These are phyloP conservation scores for Chalciporus piperatus DNA, from an alignment of 768 basidiomycete genomes.

Conservation along the genomic window DNA sequence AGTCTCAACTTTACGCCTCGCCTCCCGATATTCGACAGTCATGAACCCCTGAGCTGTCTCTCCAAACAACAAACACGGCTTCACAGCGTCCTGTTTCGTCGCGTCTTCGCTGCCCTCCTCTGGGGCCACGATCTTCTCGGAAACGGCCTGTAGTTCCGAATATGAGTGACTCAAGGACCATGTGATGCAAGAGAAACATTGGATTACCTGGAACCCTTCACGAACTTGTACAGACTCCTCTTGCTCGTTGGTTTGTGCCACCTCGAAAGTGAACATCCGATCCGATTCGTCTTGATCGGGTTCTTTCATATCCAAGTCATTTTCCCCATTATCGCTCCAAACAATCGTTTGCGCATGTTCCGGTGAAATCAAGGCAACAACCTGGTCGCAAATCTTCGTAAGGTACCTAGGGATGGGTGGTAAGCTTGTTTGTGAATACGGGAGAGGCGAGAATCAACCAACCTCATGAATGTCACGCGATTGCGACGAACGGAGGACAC, in stretches of 20 bases:
- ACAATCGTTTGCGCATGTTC: slow-evolving; percentile 45
- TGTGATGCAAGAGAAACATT: not conserved
- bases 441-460: not conserved
- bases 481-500: slow-evolving; percentile 45
- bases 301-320: slow-evolving; percentile 21
- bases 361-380: slow-evolving; percentile 47
- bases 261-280: slow-evolving; percentile 52
- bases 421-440: not conserved
- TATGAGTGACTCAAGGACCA: not conserved
- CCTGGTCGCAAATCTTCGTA: slow-evolving; percentile 56
- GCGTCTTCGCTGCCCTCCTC: slow-evolving; percentile 7
- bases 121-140: slow-evolving; percentile 11
- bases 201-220: slow-evolving; percentile 46
- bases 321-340: slow-evolving; percentile 36
- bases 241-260: slow-evolving; percentile 52
- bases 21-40: slow-evolving; percentile 25
- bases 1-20: not conserved
- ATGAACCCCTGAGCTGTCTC: slow-evolving; percentile 43
- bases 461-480: slow-evolving; percentile 61
- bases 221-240: slow-evolving; percentile 46
- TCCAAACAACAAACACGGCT: slow-evolving; percentile 32
- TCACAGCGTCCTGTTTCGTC: not conserved
- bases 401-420: slow-evolving; percentile 39
- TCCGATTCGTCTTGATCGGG: slow-evolving; percentile 42
- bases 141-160: slow-evolving; percentile 5